Conservation (phyloP, 805 yeast genomes). For the Starmerella tilneyi region DNA sequence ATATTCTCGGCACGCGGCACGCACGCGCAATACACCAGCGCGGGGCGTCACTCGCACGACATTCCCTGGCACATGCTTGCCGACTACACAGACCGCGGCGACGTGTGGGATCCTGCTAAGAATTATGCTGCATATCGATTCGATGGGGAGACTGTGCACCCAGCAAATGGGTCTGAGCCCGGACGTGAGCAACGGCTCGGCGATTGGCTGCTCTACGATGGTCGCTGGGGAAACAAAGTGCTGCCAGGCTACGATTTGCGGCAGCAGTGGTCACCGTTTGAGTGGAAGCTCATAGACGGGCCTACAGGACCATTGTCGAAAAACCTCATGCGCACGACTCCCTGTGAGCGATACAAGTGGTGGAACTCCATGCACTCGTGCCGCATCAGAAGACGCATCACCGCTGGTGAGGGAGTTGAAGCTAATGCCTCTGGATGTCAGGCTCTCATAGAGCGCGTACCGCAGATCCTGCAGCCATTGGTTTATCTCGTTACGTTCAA, state of each 20-base stretch:
- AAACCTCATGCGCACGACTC: conserved; percentile 53
- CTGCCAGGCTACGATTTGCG: conserved; percentile 59
- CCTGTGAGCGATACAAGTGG: conserved; percentile 84
- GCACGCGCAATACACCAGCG: conserved; percentile 93
- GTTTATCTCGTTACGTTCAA: conserved; percentile 22
- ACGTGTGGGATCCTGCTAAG: conserved; percentile 84
- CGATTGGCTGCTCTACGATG: conserved; percentile 69
- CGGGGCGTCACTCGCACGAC: conserved; percentile 93
- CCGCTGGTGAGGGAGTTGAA: conserved; percentile 81
- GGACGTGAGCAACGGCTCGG: conserved; percentile 49
- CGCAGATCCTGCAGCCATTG: conserved; percentile 15
- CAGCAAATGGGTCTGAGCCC: conserved; percentile 33
- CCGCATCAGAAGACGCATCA: conserved; percentile 59
- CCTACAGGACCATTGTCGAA: conserved; percentile 84
- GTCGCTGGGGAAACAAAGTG: conserved; percentile 86
- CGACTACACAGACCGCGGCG: conserved; percentile 92
- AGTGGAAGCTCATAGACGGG: conserved; percentile 84
- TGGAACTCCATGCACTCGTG: conserved; percentile 85
- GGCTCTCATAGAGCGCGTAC: conserved; percentile 16
- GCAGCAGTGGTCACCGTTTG: conserved; percentile 79
- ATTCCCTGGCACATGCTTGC: conserved; percentile 81
- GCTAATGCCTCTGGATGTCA: conserved; percentile 22
- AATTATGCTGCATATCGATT: conserved; percentile 75
- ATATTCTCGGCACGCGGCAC: conserved; percentile 91
- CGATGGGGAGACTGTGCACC: conserved; percentile 47